Percentiles rank a stretch among this genome's conserved stretches.
phyloP scores from a whole-genome alignment of 2,329 filamentous ascomycete genomes.

The Alternaria burnsii region DNA sequence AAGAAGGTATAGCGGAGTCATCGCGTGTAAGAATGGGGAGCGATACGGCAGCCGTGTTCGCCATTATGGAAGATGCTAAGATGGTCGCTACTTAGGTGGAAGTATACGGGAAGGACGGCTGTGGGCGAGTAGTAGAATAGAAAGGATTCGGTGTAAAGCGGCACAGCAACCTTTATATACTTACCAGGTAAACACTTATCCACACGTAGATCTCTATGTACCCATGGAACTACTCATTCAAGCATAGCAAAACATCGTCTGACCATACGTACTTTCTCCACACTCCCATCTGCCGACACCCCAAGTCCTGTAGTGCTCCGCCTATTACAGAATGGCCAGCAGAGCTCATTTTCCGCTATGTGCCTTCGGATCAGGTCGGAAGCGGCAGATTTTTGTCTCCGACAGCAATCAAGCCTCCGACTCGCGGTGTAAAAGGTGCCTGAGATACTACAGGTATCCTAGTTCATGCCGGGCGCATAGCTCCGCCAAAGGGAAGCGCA shows the following conservation, averaged over 20 bases:
- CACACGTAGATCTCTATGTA: background rate
- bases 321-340: background rate
- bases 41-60: background rate
- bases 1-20: background rate
- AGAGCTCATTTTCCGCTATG: background rate
- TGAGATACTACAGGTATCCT: background rate
- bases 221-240: background rate
- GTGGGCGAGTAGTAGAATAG: background rate
- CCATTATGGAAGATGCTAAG: background rate
- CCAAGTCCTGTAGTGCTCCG: background rate
- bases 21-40: background rate
- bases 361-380: background rate
- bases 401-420: background rate
- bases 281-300: background rate
- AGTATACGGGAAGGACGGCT: background rate
- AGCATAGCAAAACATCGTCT: background rate
- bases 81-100: background rate
- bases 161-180: background rate
- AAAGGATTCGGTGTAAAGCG: background rate
- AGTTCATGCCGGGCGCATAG: background rate
- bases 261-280: background rate
- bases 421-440: background rate
- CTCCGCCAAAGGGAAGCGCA: background rate
- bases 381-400: background rate
- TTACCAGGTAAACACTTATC: background rate